Evolutionary conservation across 164 flowering plant genomes (phyloP), one percentile per base, ranked within the genome.

Genomic region (Akebia trifoliata): DNA sequence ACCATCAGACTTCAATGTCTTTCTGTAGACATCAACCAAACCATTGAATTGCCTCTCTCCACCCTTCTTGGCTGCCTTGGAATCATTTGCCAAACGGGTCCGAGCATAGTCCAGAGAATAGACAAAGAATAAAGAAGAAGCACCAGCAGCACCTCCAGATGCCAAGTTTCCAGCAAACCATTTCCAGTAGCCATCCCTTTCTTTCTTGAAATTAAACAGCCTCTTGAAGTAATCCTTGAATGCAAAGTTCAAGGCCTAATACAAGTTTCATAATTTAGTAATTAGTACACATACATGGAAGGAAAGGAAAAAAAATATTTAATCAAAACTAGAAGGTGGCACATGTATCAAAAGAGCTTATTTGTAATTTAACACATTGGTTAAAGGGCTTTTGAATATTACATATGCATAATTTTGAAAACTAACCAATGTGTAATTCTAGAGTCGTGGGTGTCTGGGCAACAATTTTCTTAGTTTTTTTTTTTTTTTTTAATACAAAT

Each of bases 111-210:
- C 91, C 51, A 87, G 49, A 45, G 95, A 87, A 65, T 81, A 85
- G 28, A 87, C 96, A 74, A 87, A 87, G 40, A 85, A 66, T 14
- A 80, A 67, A 40, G 90, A 87, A n/a, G 87, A 85, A 54, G 92
- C 96, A 74, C 92, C 95, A 63, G 95, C 95, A 62, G 85, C 86
- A 74, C 87, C 92, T 66, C 96, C 96, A 61, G 96, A 87, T 51
- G 78, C 96, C 76, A 87, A 75, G 78, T 87, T 87, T 5, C 91
- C 89, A 57, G 82, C 90, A 66, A 87, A 87, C 87, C 90, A 84
- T 56, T 76, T 78, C 95, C 90, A 84, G 79, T 82, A 87, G 35
- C 89, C 89, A 75, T 87, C 92, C 51, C 75, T 74, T 65, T 88
- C 96, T 59, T 88, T 85, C 86, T 81, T 88, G 76, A 81, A 85